Evolutionary conservation across 345 rosid genomes (phyloP).

Genomic region (Pseudoturritis turrita): DNA sequence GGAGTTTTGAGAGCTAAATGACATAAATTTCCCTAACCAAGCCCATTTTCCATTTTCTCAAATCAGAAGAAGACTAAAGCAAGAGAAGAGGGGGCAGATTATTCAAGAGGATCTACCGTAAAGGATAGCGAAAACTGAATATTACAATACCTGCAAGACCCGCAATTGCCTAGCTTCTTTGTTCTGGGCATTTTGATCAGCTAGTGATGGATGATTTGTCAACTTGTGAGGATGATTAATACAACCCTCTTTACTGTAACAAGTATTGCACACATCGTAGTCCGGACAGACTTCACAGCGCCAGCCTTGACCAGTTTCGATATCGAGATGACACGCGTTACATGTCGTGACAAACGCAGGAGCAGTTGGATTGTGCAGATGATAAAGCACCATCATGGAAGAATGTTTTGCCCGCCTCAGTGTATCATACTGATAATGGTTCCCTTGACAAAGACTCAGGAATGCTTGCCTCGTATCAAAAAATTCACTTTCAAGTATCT

Average conservation of each 20-base stretch:
- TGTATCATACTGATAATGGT: slow-evolving; percentile 98
- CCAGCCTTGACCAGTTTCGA: slow-evolving; percentile 99
- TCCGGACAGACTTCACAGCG: slow-evolving; percentile 97
- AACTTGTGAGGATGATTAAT: slow-evolving; percentile 93
- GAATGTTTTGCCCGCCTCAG: slow-evolving; percentile 98
- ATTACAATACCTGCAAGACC: slow-evolving; percentile 60
- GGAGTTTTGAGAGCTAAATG: slow-evolving; percentile 3
- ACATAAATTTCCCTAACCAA: not conserved
- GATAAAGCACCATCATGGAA: slow-evolving; percentile 99
- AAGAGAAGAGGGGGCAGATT: not conserved
- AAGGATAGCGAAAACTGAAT: not conserved
- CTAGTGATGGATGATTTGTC: slow-evolving; percentile 82
- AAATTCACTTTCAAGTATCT: slow-evolving; percentile 95
- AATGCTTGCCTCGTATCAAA: slow-evolving; percentile 98
- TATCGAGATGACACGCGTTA: slow-evolving; percentile 77
- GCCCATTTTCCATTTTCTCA: not conserved
- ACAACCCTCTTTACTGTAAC: slow-evolving; percentile 77
- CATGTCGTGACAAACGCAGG: slow-evolving; percentile 98
- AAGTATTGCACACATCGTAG: slow-evolving; percentile 85
- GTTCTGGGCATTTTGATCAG: slow-evolving; percentile 95
- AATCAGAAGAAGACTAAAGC: not conserved
- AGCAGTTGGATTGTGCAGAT: slow-evolving; percentile 97
- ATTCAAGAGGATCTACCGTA: not conserved
- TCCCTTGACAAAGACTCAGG: slow-evolving; percentile 97
- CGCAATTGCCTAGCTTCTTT: slow-evolving; percentile 93